Evolutionary conservation across 108 stramenopile genomes (phyloP).

Genomic region (Discostella pseudostelligera): DNA sequence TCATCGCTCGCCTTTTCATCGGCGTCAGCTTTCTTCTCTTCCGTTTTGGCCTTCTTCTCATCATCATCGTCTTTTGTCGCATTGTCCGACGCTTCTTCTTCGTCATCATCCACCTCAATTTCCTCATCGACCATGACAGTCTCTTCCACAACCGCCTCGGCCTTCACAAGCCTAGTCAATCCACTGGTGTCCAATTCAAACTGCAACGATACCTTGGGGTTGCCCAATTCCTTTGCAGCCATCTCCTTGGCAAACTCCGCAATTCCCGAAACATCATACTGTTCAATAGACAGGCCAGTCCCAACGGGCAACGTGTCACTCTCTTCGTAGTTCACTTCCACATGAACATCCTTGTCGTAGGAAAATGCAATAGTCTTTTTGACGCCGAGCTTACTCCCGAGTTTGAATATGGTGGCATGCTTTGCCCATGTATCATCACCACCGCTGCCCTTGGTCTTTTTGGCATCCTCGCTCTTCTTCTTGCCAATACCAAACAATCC

Average conservation of each 20-base stretch:
- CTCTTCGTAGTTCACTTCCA: constrained; percentile 82
- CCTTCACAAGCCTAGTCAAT: constrained; percentile 83
- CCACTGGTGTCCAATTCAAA: constrained; percentile 91
- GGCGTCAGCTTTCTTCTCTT: constrained; percentile 18
- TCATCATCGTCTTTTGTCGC: constrained; percentile 24
- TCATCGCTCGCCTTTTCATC: constrained; percentile 25
- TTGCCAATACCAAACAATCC: constrained; percentile 60
- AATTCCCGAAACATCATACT: constrained; percentile 92
- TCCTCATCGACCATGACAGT: constrained; percentile 79
- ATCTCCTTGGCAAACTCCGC: constrained; percentile 90
- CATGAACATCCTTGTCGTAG: constrained; percentile 86
- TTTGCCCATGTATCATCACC: constrained; percentile 73
- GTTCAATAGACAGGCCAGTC: constrained; percentile 57
- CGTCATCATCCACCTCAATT: constrained; percentile 82
- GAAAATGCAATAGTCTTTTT: constrained; percentile 97
- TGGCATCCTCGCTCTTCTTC: constrained; percentile 51
- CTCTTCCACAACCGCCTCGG: constrained; percentile 94
- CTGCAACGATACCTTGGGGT: constrained; percentile 94
- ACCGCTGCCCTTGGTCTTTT: constrained; percentile 33
- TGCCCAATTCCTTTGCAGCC: constrained; percentile 86
- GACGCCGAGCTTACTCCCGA: constrained; percentile 72
- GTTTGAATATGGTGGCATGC: constrained; percentile 90
- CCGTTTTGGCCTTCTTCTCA: constrained; percentile 12
- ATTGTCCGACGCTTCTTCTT: constrained; percentile 28
- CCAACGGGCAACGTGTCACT: constrained; percentile 74